Percentiles rank a stretch among this genome's conserved stretches.
Conservation (phyloP, 352 stramenopile genomes). For the Phytophthora fragariae region DNA sequence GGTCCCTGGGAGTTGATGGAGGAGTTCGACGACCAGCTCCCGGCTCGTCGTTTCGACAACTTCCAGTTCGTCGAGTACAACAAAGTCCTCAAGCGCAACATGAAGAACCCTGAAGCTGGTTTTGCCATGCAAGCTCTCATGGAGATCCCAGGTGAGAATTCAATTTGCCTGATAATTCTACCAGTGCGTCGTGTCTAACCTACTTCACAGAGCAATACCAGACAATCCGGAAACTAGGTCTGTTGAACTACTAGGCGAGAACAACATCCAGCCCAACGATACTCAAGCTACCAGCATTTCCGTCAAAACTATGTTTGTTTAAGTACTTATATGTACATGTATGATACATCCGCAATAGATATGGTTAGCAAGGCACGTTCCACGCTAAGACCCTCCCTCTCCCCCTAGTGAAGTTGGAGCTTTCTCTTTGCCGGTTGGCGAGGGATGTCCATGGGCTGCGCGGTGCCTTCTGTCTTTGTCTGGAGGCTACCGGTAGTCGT, state of each 20-base stretch:
- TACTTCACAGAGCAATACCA: constrained; percentile 64
- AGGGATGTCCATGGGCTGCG: constrained; percentile 28
- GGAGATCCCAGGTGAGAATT: constrained; percentile 70
- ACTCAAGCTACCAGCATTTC: background rate
- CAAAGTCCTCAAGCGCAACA: constrained; percentile 64
- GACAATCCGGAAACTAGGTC: constrained; percentile 54
- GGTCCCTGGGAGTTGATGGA: constrained; percentile 85
- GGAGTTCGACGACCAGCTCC: constrained; percentile 75
- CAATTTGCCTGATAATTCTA: constrained; percentile 23
- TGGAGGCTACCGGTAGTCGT: background rate
- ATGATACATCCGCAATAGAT: constrained; percentile 46
- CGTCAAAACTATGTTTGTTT: constrained; percentile 31
- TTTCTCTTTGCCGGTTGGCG: constrained; percentile 32
- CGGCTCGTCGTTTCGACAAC: constrained; percentile 72
- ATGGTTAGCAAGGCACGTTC: constrained; percentile 15
- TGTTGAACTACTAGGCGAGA: constrained; percentile 36
- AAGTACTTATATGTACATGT: no score
- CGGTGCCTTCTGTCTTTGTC: background rate
- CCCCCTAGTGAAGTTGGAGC: constrained; percentile 28
- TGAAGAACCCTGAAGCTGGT: constrained; percentile 66
- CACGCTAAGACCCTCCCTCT: constrained; percentile 10
- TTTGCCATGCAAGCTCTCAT: constrained; percentile 83
- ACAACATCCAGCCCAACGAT: background rate
- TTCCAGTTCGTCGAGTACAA: constrained; percentile 86
- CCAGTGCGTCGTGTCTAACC: constrained; percentile 26